A percentile compares a stretch with the other conserved stretches of the same genome.
These are phyloP conservation scores for Sanghuangporus weigelae DNA, from an alignment of 1,284 basidiomycete genomes.

Conservation along the genomic window DNA sequence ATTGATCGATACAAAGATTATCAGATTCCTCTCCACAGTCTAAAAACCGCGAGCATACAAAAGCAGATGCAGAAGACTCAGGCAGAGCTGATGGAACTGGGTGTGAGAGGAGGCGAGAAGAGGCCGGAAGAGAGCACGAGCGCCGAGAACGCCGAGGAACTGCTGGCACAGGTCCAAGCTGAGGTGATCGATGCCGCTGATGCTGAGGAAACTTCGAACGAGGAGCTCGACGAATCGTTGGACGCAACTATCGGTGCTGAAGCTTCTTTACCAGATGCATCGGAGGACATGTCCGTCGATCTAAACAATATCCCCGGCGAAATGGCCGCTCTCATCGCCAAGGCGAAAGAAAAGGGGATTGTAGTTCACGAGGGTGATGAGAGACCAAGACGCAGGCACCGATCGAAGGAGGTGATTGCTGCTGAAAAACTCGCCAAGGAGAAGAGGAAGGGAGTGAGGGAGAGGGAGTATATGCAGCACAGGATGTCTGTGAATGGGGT, in stretches of 20 bases:
- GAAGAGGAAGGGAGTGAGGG: no score
- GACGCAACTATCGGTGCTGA: neutral
- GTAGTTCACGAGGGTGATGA: neutral
- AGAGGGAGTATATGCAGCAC: no score
- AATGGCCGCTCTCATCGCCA: neutral
- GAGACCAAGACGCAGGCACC: neutral
- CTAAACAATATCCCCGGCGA: no score
- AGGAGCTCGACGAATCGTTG: neutral
- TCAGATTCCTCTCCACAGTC: slow-evolving; percentile 60
- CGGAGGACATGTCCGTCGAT: no score
- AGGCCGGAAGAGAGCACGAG: slow-evolving; percentile 17
- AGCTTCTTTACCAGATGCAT: neutral
- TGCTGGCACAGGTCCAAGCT: neutral
- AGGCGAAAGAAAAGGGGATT: neutral
- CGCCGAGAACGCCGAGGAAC: neutral
- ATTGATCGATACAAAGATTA: slow-evolving; percentile 72
- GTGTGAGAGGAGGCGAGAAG: slow-evolving; percentile 29
- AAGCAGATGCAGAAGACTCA: slow-evolving; percentile 30
- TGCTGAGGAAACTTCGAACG: neutral
- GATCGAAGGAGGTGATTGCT: neutral
- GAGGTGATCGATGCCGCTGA: neutral
- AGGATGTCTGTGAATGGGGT: neutral
- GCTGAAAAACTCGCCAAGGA: no score
- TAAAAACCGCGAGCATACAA: slow-evolving; percentile 31
- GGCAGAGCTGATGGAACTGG: slow-evolving; percentile 38